Evolutionary conservation across 768 basidiomycete species (phyloP).

Genomic region (Pleurotus cornucopiae): DNA sequence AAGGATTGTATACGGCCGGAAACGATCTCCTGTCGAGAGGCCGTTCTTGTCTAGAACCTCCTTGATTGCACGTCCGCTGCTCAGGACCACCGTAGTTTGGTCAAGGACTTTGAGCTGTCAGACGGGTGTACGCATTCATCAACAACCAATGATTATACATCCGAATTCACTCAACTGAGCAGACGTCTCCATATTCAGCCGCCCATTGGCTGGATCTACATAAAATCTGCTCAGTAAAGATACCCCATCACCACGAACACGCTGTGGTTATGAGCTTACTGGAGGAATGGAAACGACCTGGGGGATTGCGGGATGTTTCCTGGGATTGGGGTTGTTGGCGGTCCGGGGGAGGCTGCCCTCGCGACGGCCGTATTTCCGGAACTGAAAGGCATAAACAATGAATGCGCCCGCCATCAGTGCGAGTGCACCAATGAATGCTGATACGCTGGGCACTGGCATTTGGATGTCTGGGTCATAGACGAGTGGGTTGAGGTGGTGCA

Average conservation of each 20-base stretch:
- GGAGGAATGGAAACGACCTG: neutral
- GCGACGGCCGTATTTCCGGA: constrained; percentile 10
- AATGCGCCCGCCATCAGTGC: no score
- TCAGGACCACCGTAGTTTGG: constrained; percentile 18
- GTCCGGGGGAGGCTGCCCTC: constrained; percentile 18
- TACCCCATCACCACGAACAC: no score
- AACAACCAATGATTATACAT: no score
- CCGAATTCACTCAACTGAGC: neutral
- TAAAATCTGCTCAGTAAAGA: neutral
- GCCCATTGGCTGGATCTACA: constrained; percentile 14
- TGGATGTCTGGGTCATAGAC: no score
- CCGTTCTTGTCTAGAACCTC: constrained; percentile 24
- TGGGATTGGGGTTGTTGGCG: constrained; percentile 17
- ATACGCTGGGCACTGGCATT: no score
- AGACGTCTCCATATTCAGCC: constrained; percentile 13
- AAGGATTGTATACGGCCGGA: constrained; percentile 14
- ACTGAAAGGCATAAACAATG: neutral
- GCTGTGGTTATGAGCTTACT: neutral
- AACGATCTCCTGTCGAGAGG: constrained; percentile 20
- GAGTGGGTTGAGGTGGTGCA: no score
- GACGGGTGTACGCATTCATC: no score
- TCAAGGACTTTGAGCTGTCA: constrained; percentile 19
- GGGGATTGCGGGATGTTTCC: constrained; percentile 20
- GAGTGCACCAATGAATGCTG: no score
- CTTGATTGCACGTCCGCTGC: constrained; percentile 15